Base-by-base conservation (phyloP, 345 rosid genomes). In the Laguncularia racemosa region DNA sequence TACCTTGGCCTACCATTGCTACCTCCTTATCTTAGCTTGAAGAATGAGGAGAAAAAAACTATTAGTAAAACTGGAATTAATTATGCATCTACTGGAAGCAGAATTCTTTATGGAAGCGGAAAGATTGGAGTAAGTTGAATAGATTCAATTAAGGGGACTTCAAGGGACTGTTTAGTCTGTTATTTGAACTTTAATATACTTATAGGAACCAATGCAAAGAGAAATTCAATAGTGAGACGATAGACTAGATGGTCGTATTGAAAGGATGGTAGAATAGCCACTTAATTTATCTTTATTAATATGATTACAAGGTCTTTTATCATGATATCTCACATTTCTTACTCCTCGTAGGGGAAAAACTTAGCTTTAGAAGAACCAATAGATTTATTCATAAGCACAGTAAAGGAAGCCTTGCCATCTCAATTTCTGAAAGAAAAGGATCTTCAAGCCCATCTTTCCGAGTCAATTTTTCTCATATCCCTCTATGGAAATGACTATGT, bases 391-490 rank as follows among this genome's bases (percentile, higher is more conserved):
- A 0, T 2, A 2, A 17, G 16, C 28, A 46, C 52, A 6, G 44
- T 1, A 12, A 46, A 20, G 40, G 28, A 46, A 0, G 20, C n/a
- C 20, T 12, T 11, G n/a, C 44, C 0, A 16, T 8, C 14, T 38
- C 2, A 0, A 33, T 15, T 20, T 14, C 11, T 14, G 20, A 46
- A 20, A 0, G 9, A 10, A 7, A 16, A 58, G 10, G 13, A 46
- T 19, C 61, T 20, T 1, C 47, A 20, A 19, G 48, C 21, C 40
- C 52, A 58, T 20, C 19, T 23, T 20, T 50, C 52, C 14, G 15
- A 57, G 33, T 57, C 52, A 14, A 6, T 46, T 14, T 3, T 57
- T 20, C 50, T 57, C 60, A 21, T 57, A 5, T 46, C n/a, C n/a
- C 38, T 21, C 15, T 10, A 12, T 13, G 52, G 61, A 33, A 46